Conservation (phyloP, 768 basidiomycete genomes). For the Boletus subcaerulescens region DNA sequence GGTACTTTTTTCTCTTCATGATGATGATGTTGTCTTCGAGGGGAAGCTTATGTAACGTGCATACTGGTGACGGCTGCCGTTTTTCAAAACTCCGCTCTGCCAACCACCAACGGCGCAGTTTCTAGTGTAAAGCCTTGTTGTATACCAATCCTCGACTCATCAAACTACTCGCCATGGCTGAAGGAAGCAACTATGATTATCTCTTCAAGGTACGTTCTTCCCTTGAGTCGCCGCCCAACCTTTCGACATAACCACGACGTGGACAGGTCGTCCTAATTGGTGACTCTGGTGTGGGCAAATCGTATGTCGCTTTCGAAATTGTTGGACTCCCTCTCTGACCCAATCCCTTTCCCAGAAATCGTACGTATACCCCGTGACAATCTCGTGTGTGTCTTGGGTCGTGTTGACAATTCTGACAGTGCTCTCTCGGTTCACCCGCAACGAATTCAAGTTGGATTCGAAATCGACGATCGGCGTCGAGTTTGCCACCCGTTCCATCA, state of each 20-base stretch:
- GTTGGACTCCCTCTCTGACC: background rate
- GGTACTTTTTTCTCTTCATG: background rate
- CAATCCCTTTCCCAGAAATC: constrained; percentile 27
- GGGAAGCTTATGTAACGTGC: no score
- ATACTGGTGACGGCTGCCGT: no score
- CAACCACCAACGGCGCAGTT: no score
- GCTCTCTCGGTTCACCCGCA: constrained; percentile 98
- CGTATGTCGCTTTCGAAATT: constrained; percentile 57
- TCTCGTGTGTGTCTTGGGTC: background rate
- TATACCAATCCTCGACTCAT: background rate
- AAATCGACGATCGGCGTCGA: constrained; percentile 99
- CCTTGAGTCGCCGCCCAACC: background rate
- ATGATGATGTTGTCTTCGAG: no score
- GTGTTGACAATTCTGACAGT: constrained; percentile 46
- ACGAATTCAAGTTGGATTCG: constrained; percentile 98
- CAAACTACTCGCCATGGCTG: constrained; percentile 60
- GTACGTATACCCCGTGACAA: constrained; percentile 22
- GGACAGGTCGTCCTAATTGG: constrained; percentile 96
- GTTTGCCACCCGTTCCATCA: constrained; percentile 94
- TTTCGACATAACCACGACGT: background rate
- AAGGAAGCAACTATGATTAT: constrained; percentile 96
- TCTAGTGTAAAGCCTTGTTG: background rate
- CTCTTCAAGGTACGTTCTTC: constrained; percentile 81
- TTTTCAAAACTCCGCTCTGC: no score
- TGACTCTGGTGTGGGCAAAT: constrained; percentile 99